Percentiles rank a stretch among this genome's conserved stretches.
These are phyloP conservation scores for Dichotomocladium elegans DNA, from an alignment of 371 early-diverging fungal species.

Conservation along the genomic window DNA sequence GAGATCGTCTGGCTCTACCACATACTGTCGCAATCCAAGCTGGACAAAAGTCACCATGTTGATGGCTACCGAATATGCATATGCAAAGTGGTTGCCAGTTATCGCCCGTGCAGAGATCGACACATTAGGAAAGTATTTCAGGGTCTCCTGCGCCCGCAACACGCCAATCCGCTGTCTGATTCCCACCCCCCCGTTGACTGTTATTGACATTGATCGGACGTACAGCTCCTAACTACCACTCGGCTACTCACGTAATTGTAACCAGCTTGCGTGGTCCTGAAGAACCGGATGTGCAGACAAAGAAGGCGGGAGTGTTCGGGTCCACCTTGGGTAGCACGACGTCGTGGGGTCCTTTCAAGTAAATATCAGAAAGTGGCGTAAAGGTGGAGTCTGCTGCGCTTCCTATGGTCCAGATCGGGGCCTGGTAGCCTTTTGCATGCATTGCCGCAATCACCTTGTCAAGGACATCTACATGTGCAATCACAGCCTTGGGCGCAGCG, in stretches of 20 bases:
- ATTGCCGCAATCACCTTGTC: neutral
- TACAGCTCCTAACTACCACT: no score
- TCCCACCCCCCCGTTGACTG: no score
- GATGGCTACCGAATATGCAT: no score
- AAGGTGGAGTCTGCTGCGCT: neutral
- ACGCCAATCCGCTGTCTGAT: no score
- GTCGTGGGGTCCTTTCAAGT: neutral
- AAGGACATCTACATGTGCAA: neutral
- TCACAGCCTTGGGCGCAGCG: neutral
- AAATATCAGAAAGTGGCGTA: neutral
- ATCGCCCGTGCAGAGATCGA: no score
- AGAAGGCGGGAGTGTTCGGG: neutral
- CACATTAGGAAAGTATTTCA: no score
- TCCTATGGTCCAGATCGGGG: neutral
- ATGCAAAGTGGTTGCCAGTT: no score
- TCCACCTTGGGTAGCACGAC: neutral
- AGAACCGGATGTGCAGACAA: neutral
- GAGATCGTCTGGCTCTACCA: no score
- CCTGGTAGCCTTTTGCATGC: neutral
- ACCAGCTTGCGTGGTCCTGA: neutral
- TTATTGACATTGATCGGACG: no score
- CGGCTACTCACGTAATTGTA: neutral
- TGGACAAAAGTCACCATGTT: no score
- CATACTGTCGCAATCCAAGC: no score
- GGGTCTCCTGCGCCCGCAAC: no score